Conservation (phyloP, 1,139 yeast genomes). For the Saccharomycopsis phalli region DNA sequence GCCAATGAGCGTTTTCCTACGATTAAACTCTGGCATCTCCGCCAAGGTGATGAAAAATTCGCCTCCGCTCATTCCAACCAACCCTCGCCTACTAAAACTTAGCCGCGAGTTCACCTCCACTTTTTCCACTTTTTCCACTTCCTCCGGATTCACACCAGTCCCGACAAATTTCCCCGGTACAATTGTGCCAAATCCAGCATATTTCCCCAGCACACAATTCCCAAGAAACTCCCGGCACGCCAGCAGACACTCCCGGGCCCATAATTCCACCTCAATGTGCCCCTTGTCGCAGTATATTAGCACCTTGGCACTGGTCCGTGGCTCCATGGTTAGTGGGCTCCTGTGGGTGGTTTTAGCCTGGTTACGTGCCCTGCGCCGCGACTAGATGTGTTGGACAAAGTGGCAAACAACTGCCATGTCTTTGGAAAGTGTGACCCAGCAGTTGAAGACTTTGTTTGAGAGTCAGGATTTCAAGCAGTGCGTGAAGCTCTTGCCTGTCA, state of each 20-base stretch:
- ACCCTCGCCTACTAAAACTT: slow-evolving; percentile 44
- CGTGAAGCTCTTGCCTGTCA: slow-evolving; percentile 51
- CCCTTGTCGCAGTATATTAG: slow-evolving; percentile 53
- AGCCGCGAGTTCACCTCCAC: slow-evolving; percentile 52
- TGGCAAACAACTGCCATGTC: slow-evolving; percentile 22
- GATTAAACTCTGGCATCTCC: slow-evolving; percentile 38
- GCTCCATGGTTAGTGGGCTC: slow-evolving; percentile 28
- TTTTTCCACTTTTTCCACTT: slow-evolving; percentile 12
- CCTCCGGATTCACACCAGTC: slow-evolving; percentile 23
- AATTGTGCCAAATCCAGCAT: slow-evolving; percentile 37
- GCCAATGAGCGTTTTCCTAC: slow-evolving; percentile 51
- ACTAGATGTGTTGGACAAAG: too few species aligned
- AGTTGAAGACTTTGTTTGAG: slow-evolving; percentile 57
- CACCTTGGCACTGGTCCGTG: slow-evolving; percentile 55
- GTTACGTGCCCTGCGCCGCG: slow-evolving; percentile 1
- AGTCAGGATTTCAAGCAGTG: slow-evolving; percentile 53
- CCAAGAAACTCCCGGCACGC: slow-evolving; percentile 42
- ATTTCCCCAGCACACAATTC: slow-evolving; percentile 38
- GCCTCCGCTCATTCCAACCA: slow-evolving; percentile 34
- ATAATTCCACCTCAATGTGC: slow-evolving; percentile 48
- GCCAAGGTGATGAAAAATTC: slow-evolving; percentile 48
- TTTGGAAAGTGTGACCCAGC: slow-evolving; percentile 48
- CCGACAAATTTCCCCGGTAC: slow-evolving; percentile 35
- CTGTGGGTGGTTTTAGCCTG: too few species aligned
- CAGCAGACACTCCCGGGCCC: slow-evolving; percentile 63